Evolutionary conservation across 2,329 filamentous ascomycete genomes (phyloP), one percentile per base, ranked within the genome.

Genomic region (Cladosporium colombiae): DNA sequence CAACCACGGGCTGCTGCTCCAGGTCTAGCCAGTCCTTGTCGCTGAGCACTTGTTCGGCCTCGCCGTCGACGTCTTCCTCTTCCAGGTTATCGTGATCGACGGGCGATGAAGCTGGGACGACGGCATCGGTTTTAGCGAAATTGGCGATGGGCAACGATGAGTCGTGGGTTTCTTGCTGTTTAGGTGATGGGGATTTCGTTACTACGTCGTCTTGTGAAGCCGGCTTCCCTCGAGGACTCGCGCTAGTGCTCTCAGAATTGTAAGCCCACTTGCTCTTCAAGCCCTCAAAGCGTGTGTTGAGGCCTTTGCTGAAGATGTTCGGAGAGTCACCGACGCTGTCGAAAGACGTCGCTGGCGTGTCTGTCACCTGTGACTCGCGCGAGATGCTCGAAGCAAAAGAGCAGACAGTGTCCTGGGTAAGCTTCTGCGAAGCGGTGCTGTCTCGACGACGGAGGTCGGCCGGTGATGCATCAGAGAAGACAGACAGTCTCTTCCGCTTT

Each of bases 401-500:
- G 10, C 64, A 67, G 4, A 64, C 49, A 21, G 64, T 66, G 2
- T 62, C 57, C 31, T 63, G 50, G 3, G 50, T 63, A 21, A 56
- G 50, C 14, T 56, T 37, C 21, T 56, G 50, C 21, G 60, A 62
- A 10, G 27, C 33, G n/a, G 56, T 71, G n/a, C 57, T 21, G 3
- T 35, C 33, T 23, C 33, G 5, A 18, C 25, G 44, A 7, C 16
- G 18, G 18, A 29, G 50, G 10, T 46, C 35, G 1, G 35, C 31
- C 2, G 50, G 31, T 8, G 61, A 55, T 23, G 66, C 53, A 61
- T 75, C 74, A 7, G 67, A 58, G 59, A 70, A 74, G 7, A 76
- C 68, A 14, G 68, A 63, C 11, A 75, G 31, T 67, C 73, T 75
- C 69, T 75, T 74, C 31, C 74, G 67, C 64, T 72, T 73, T 62